These are phyloP conservation scores for Discostella pseudostelligera DNA, from an alignment of 108 stramenopile genomes.

Conservation along the genomic window DNA sequence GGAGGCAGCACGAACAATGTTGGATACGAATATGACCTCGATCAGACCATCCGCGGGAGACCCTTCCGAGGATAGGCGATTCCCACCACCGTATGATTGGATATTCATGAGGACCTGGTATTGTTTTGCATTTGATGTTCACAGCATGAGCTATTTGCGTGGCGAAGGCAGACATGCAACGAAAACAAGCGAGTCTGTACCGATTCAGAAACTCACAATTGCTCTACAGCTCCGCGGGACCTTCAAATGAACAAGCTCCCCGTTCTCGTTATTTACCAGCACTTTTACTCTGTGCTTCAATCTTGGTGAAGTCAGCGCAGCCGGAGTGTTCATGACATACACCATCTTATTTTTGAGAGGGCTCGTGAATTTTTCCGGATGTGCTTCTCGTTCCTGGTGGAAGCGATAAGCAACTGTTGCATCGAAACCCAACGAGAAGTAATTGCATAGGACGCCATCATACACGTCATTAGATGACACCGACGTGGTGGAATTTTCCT, in stretches of 20 bases:
- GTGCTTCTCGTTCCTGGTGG: constrained; percentile 51
- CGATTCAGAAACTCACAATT: constrained; percentile 24
- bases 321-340: constrained; percentile 55
- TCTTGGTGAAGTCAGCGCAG: constrained; percentile 38
- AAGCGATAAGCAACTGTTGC: constrained; percentile 60
- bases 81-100: constrained; percentile 53
- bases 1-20: constrained; percentile 36
- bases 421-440: constrained; percentile 73
- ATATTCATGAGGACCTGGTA: constrained; percentile 48
- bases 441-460: constrained; percentile 77
- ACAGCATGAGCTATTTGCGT: background rate
- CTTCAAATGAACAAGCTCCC: constrained; percentile 27
- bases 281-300: constrained; percentile 35
- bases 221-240: constrained; percentile 46
- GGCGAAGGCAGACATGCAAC: background rate
- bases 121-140: background rate
- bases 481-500: background rate
- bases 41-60: constrained; percentile 48
- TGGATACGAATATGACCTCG: constrained; percentile 55
- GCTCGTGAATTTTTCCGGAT: constrained; percentile 67
- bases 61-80: constrained; percentile 39
- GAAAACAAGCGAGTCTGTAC: background rate
- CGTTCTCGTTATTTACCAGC: constrained; percentile 38
- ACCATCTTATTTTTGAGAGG: constrained; percentile 53
- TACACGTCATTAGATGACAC: constrained; percentile 24